Evolutionary conservation across 1,284 basidiomycete genomes (phyloP).

Genomic region (Boletellus deceptivus): DNA sequence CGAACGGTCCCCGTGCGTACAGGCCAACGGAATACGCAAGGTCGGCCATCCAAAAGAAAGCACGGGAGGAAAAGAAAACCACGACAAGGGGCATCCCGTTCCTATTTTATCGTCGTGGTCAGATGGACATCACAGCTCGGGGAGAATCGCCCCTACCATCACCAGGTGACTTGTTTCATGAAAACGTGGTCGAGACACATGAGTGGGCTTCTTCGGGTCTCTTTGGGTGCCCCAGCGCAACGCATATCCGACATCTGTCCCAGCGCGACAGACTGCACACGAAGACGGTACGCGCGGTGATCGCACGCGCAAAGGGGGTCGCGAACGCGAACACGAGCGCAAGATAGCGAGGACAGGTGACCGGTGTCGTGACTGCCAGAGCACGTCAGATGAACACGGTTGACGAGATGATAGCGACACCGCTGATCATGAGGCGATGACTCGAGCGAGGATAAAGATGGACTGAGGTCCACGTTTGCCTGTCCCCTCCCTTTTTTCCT

Average conservation of each 20-base stretch:
- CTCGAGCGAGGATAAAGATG: constrained; percentile 13
- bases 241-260: background rate
- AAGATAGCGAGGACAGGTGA: constrained; percentile 18
- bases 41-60: too few relatives aligned
- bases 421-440: constrained; percentile 12
- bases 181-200: constrained; percentile 20
- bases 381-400: constrained; percentile 17
- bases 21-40: too few relatives aligned
- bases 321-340: background rate
- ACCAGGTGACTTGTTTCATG: constrained; percentile 12
- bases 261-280: background rate
- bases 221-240: background rate
- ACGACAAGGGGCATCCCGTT: too few relatives aligned
- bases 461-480: background rate
- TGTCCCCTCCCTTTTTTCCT: background rate
- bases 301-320: background rate
- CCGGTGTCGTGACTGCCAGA: constrained; percentile 1
- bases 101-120: background rate
- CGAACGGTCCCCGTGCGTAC: too few relatives aligned
- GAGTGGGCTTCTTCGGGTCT: constrained; percentile 6
- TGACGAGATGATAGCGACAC: constrained; percentile 9
- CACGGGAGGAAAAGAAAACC: too few relatives aligned
- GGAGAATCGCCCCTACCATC: background rate
- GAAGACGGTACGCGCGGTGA: background rate
- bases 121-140: constrained; percentile 6